Percentiles rank a stretch among this genome's conserved stretches.
Evolutionary conservation across 2,329 filamentous ascomycete species (phyloP).

Genomic region (Fonsecaea nubica): DNA sequence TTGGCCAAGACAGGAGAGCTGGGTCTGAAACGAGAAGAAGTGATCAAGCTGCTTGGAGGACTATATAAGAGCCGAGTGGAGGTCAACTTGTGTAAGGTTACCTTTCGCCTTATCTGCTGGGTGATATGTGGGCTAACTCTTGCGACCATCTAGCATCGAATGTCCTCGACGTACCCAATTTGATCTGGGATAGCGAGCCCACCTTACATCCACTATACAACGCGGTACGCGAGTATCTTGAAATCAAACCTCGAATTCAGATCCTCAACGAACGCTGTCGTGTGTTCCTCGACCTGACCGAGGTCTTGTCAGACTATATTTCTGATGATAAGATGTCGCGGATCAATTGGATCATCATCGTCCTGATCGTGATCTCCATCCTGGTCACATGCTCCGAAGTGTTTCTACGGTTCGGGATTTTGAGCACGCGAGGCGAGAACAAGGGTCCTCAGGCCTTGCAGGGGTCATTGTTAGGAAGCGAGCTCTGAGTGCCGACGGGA

Average conservation of each 20-base stretch:
- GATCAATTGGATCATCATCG: slow-evolving; percentile 93
- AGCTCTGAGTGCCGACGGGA: slow-evolving; percentile 10
- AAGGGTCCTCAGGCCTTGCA: slow-evolving; percentile 12
- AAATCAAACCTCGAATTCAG: slow-evolving; percentile 94
- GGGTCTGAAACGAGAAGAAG: slow-evolving; percentile 88
- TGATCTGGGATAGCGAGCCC: slow-evolving; percentile 98
- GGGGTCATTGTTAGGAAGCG: slow-evolving; percentile 19
- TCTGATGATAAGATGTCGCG: slow-evolving; percentile 93
- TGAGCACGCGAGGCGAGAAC: slow-evolving; percentile 48
- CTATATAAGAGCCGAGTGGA: slow-evolving; percentile 95
- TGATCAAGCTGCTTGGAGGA: slow-evolving; percentile 87
- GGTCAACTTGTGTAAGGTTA: slow-evolving; percentile 87
- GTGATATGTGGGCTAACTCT: slow-evolving; percentile 19
- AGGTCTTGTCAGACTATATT: slow-evolving; percentile 90
- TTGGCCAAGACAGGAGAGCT: slow-evolving; percentile 88
- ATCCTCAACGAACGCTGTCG: slow-evolving; percentile 96
- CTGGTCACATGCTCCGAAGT: slow-evolving; percentile 91
- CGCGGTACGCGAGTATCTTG: slow-evolving; percentile 94
- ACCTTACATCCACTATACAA: slow-evolving; percentile 92
- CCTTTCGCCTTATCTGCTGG: not conserved
- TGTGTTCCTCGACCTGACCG: slow-evolving; percentile 94
- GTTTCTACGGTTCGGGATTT: slow-evolving; percentile 79
- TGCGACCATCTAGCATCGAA: slow-evolving; percentile 72
- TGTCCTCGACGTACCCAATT: slow-evolving; percentile 93
- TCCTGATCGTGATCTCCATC: slow-evolving; percentile 89